Base-by-base conservation (phyloP, 2,329 filamentous ascomycete species). In the Aspergillus luchuensis region DNA sequence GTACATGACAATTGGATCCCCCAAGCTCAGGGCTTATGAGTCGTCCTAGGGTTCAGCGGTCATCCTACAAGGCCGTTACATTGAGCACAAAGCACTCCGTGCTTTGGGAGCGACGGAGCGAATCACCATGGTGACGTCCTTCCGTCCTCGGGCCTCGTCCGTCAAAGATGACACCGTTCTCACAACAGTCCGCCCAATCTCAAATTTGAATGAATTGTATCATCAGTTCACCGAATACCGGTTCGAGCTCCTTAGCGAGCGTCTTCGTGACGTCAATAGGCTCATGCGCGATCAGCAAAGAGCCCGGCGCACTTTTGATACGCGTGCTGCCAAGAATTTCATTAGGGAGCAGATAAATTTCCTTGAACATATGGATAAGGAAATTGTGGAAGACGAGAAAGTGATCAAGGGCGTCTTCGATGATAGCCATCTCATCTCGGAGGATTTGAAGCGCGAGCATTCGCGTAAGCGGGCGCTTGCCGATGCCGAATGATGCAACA, bases 51-150 rank as follows among this genome's bases (percentile, higher is more conserved):
- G 85, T 15, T 85, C 81, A 54, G 86, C 85, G 3, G 84, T 89
- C 1, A 80, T 89, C n/a, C 78, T 89, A 45, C 87, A 90, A 71
- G 88, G 87, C 15, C 81, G 87, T 21, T 89, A 89, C 74, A 87
- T 90, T 62, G 82, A 85, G 63, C 87, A 90, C 70, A 82, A 85
- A 61, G 88, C 87, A 1, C 79, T 88, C 17, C 82, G 81, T 11
- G 84, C 86, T 8, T 74, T 85, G 1, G 85, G 85, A 17, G 79
- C 80, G 4, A 80, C 81, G 23, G 87, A 89, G 72, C 83, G 87
- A 36, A 88, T 90, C 73, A 85, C 80, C 47, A 86, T 87, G 76
- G 86, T 90, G 54, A 90, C 87, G 0, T 86, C 85, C 4, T 89
- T 89, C 76, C 81, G 88, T 8, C 86, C 87, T 2, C 82, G 81